Conservation (phyloP, 257 asterid genomes). For the Fraxinus americana region DNA sequence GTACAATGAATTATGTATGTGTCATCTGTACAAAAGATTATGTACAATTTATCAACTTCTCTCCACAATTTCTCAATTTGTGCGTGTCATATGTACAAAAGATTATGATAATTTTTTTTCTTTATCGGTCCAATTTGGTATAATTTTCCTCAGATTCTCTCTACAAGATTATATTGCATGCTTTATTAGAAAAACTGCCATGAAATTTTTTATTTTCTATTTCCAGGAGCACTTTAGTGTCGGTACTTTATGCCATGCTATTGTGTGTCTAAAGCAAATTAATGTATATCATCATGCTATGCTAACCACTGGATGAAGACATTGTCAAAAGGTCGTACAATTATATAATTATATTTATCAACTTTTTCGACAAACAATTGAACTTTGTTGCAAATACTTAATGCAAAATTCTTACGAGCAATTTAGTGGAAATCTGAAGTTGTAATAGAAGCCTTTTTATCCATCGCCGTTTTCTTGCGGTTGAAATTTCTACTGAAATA, state of each 20-base stretch:
- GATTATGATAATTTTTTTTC: too few species aligned
- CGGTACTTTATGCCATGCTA: slow-evolving; percentile 22
- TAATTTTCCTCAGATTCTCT: not conserved
- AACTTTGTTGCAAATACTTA: not conserved
- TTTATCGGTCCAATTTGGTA: too few species aligned
- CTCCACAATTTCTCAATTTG: too few species aligned
- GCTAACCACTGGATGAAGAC: slow-evolving; percentile 17
- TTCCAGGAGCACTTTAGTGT: not conserved
- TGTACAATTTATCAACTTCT: too few species aligned
- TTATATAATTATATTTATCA: not conserved
- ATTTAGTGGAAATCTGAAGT: slow-evolving; percentile 31
- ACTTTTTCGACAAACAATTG: slow-evolving; percentile 18
- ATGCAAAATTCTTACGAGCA: slow-evolving; percentile 12
- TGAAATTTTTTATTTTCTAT: not conserved
- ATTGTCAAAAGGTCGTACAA: slow-evolving; percentile 7
- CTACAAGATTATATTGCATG: not conserved
- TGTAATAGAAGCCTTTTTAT: slow-evolving; percentile 7
- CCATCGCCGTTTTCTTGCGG: slow-evolving; percentile 16
- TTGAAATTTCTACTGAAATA: slow-evolving; percentile 9
- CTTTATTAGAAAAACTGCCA: not conserved
- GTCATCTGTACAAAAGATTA: too few species aligned
- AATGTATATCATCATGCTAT: not conserved
- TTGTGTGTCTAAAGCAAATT: slow-evolving; percentile 22
- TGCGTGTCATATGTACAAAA: too few species aligned
- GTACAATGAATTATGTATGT: too few species aligned